Base-by-base conservation (phyloP, 129 eudicot species). In the Flaveria brownii region DNA sequence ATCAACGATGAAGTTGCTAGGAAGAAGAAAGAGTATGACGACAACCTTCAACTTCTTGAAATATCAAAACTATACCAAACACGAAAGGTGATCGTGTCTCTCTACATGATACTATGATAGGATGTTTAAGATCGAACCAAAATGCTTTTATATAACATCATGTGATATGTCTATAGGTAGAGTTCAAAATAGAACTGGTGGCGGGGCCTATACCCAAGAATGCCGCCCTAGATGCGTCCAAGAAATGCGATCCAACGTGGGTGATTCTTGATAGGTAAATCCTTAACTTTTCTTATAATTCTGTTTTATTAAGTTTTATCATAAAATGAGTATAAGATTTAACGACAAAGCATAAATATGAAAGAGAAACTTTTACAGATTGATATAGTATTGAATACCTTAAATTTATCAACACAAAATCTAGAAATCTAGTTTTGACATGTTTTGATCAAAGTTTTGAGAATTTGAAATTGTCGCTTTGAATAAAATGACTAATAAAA, bases 211-310 rank as follows among this genome's bases (percentile, higher is more conserved):
- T 79, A 63, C 81, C 87, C 5, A 77, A 79, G 74, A 72, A 12
- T 61, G 82, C 76, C 1, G 89, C 83, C 12, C 2, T 86, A 33
- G 85, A 83, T 14, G 83, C 73, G 23, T 28, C 83, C 56, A 83
- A 69, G 62, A 83, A 79, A 76, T 61, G 28, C 11, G 70, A 70
- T 12, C 64, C 85, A 15, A 86, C 89, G 30, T 86, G 87, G 89
- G 76, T 86, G 41, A 86, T 86, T 51, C 86, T 86, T 23, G 87
- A 86, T 62, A 82, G 89, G 89, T 86, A 75, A 61, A 52, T 1
- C 15, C 3, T 47, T 49, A 14, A 14, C 6, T 0, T 46, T 0
- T 42, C 8, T 42, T 42, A 42, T 45, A 10, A 2, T 45, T 45
- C 0, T 45, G 49, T 45, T 45, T 43, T 43, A 1, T 45, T 10